Conservation (phyloP, 1,139 yeast species). For the Scheffersomyces lignicola region DNA sequence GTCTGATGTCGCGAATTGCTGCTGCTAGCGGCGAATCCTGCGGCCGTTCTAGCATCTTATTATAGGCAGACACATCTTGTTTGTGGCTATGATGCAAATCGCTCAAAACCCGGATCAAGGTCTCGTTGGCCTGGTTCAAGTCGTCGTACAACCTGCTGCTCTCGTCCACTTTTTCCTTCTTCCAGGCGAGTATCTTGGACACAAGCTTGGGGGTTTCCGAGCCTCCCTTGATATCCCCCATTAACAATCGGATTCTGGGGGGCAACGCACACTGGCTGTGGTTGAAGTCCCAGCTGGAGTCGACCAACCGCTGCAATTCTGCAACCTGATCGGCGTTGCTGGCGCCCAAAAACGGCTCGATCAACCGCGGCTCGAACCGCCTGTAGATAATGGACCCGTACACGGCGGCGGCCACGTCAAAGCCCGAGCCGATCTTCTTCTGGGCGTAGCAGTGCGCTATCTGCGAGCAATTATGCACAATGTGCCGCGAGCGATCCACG, state of each 20-base stretch:
- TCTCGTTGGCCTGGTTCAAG: constrained; percentile 59
- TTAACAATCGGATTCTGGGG: constrained; percentile 60
- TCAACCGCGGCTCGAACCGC: constrained; percentile 62
- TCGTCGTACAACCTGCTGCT: constrained; percentile 53
- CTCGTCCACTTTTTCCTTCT: constrained; percentile 47
- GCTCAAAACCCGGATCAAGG: constrained; percentile 50
- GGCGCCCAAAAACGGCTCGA: constrained; percentile 40
- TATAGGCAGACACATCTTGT: constrained; percentile 22
- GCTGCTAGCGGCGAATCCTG: constrained; percentile 4
- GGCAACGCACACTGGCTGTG: constrained; percentile 65
- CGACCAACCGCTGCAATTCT: constrained; percentile 39
- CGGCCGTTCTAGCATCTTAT: too few species aligned
- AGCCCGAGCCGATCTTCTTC: constrained; percentile 93
- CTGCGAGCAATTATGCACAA: constrained; percentile 82
- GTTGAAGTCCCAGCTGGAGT: constrained; percentile 59
- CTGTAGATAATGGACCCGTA: constrained; percentile 84
- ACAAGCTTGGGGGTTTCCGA: constrained; percentile 94
- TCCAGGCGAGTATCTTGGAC: constrained; percentile 73
- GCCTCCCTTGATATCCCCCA: constrained; percentile 95
- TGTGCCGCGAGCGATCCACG: neutral
- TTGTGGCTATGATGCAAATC: constrained; percentile 33
- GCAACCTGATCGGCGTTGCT: constrained; percentile 9
- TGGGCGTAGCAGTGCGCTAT: constrained; percentile 92
- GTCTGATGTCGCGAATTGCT: constrained; percentile 53
- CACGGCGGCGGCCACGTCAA: constrained; percentile 94